Evolutionary conservation across 2,329 filamentous ascomycete genomes (phyloP).

Genomic region (Trichoderma simmonsii): DNA sequence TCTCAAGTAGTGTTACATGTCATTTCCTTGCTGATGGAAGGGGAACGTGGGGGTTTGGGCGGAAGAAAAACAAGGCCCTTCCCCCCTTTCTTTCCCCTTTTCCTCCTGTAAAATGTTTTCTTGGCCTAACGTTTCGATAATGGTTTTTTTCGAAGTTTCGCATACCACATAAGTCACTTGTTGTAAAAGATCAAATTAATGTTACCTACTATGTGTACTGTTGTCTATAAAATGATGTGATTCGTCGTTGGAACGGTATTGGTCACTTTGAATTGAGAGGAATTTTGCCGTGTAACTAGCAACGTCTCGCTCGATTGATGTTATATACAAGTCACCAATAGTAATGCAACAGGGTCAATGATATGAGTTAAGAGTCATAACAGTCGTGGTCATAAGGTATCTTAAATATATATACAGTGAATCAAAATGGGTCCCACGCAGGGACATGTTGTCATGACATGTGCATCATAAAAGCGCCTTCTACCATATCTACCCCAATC

Average conservation of each 20-base stretch:
- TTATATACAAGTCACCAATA: neutral
- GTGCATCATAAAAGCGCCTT: neutral
- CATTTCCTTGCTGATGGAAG: slow-evolving; percentile 18
- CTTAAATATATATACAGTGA: slow-evolving; percentile 13
- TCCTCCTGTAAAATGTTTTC: slow-evolving; percentile 19
- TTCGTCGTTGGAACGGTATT: neutral
- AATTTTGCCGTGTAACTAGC: neutral
- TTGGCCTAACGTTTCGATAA: slow-evolving; percentile 12
- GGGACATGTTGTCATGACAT: neutral
- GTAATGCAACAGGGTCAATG: neutral
- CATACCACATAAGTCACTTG: slow-evolving; percentile 12
- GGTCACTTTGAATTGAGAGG: neutral
- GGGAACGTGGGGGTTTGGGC: neutral
- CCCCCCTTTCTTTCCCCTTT: neutral
- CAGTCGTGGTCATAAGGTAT: slow-evolving; percentile 4
- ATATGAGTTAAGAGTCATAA: neutral
- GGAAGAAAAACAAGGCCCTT: neutral
- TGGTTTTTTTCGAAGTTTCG: slow-evolving; percentile 9
- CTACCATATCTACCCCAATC: neutral
- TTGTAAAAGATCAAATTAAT: slow-evolving; percentile 17
- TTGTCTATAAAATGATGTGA: neutral
- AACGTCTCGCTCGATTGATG: neutral
- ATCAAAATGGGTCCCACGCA: neutral
- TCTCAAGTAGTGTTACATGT: neutral
- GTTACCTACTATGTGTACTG: slow-evolving; percentile 9